phyloP scores from a whole-genome alignment of 2,329 filamentous ascomycete genomes.

The Calcarisporium arbuscula region DNA sequence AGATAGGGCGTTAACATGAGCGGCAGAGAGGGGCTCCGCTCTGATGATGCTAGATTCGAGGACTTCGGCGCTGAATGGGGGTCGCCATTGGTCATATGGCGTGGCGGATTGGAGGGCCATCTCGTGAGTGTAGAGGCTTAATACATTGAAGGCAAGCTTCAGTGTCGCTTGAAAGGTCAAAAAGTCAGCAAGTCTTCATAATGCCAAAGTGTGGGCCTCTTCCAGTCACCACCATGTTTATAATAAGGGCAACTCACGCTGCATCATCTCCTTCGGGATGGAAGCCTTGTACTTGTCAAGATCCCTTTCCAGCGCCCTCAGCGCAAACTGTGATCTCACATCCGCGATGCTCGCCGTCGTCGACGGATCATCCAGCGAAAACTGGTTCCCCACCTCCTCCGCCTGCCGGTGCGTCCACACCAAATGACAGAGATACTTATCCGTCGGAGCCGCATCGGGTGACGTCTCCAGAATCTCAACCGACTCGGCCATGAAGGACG shows the following conservation, averaged over 20 bases:
- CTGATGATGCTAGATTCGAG: slow-evolving; percentile 35
- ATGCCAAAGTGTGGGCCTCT: no score
- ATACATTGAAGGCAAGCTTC: slow-evolving; percentile 55
- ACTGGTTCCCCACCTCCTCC: slow-evolving; percentile 62
- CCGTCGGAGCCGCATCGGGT: slow-evolving; percentile 48
- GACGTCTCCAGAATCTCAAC: slow-evolving; percentile 48
- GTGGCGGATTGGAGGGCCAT: slow-evolving; percentile 61
- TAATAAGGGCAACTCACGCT: slow-evolving; percentile 44
- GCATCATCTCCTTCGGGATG: slow-evolving; percentile 46
- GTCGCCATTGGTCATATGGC: slow-evolving; percentile 47
- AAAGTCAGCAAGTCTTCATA: slow-evolving; percentile 11
- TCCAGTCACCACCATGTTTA: no score
- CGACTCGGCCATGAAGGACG: slow-evolving; percentile 54
- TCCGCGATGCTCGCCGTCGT: slow-evolving; percentile 52
- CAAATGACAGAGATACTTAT: slow-evolving; percentile 52
- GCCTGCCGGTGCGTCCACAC: slow-evolving; percentile 56
- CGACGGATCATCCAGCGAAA: slow-evolving; percentile 59
- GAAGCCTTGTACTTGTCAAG: slow-evolving; percentile 52
- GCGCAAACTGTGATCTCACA: slow-evolving; percentile 54
- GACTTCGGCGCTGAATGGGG: slow-evolving; percentile 38
- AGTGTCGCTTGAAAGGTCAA: slow-evolving; percentile 44
- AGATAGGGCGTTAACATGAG: slow-evolving; percentile 61
- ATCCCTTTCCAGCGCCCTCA: slow-evolving; percentile 60
- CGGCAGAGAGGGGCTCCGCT: slow-evolving; percentile 33
- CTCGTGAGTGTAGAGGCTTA: slow-evolving; percentile 71